Evolutionary conservation across 2,329 filamentous ascomycete species (phyloP).

Genomic region (Chrysoporthe cubensis): DNA sequence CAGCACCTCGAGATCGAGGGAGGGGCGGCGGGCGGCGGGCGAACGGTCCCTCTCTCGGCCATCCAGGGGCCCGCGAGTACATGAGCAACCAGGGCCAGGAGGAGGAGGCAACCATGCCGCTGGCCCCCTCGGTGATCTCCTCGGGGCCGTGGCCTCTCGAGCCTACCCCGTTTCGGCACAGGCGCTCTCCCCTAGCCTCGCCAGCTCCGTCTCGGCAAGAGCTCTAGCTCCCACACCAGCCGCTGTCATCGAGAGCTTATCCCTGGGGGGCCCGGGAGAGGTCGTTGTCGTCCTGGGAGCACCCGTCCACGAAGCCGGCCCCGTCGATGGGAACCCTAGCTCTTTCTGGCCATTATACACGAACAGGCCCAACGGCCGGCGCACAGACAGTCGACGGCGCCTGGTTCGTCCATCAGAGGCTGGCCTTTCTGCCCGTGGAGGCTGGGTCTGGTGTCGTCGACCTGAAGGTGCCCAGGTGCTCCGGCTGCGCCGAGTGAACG

Average conservation of each 20-base stretch:
- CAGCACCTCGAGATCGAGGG: slow-evolving; percentile 5
- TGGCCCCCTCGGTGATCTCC: slow-evolving; percentile 8
- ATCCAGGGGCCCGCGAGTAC: slow-evolving; percentile 2
- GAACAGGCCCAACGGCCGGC: neutral
- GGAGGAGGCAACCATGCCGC: slow-evolving; percentile 10
- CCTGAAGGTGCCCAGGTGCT: neutral
- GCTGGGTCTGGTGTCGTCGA: neutral
- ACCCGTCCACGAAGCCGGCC: slow-evolving; percentile 13
- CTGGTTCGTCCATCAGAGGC: neutral
- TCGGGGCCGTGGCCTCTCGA: slow-evolving; percentile 1
- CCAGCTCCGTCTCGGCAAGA: neutral
- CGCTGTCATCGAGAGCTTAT: slow-evolving; percentile 1
- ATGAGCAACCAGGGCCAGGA: slow-evolving; percentile 7
- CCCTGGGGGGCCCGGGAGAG: neutral
- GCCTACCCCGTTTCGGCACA: neutral
- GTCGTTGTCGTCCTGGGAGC: slow-evolving; percentile 10
- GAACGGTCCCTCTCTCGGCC: neutral
- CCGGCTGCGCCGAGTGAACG: neutral
- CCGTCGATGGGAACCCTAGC: slow-evolving; percentile 11
- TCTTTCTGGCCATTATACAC: neutral
- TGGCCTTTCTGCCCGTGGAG: neutral
- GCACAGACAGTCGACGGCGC: slow-evolving; percentile 8
- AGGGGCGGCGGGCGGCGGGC: slow-evolving; percentile 2
- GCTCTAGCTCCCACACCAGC: slow-evolving; percentile 7
- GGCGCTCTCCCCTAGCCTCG: slow-evolving; percentile 6